Percentiles rank a stretch among this genome's conserved stretches.
Evolutionary conservation across 2,329 filamentous ascomycete genomes (phyloP).

Genomic region (Fusarium sp.): DNA sequence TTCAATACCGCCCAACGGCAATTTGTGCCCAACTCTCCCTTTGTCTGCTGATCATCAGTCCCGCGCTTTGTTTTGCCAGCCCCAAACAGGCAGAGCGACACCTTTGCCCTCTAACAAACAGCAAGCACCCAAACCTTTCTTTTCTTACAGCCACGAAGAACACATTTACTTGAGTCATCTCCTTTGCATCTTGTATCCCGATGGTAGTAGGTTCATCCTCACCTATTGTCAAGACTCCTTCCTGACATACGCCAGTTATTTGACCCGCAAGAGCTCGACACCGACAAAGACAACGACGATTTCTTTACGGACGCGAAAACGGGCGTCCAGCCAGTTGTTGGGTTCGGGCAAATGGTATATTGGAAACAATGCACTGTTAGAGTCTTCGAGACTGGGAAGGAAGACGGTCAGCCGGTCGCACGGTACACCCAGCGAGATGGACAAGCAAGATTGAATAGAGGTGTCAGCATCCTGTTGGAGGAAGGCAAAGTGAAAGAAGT

Average conservation of each 20-base stretch:
- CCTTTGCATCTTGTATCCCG: too few relatives aligned
- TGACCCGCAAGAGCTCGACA: neutral
- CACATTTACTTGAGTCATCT: too few relatives aligned
- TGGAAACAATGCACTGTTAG: neutral
- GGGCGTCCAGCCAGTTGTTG: neutral
- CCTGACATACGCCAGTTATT: slow-evolving; percentile 1
- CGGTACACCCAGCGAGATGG: neutral
- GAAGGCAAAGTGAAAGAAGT: slow-evolving; percentile 1
- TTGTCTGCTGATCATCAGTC: too few relatives aligned
- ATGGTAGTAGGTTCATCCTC: neutral
- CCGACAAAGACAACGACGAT: neutral
- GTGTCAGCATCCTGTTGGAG: neutral
- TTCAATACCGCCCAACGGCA: too few relatives aligned
- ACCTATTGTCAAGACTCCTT: neutral
- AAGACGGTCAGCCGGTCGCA: neutral
- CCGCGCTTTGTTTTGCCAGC: too few relatives aligned
- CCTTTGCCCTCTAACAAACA: too few relatives aligned
- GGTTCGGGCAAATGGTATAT: slow-evolving; percentile 4
- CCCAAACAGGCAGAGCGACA: too few relatives aligned
- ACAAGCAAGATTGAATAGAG: neutral
- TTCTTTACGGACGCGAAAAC: slow-evolving; percentile 1
- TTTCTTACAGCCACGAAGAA: too few relatives aligned
- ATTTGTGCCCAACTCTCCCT: too few relatives aligned
- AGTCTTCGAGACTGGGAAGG: slow-evolving; percentile 4
- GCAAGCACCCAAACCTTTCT: too few relatives aligned